A percentile compares a stretch with the other conserved stretches of the same genome.
Conservation (phyloP, 73 alveolate genomes). For the Tetrahymena elliotti region DNA sequence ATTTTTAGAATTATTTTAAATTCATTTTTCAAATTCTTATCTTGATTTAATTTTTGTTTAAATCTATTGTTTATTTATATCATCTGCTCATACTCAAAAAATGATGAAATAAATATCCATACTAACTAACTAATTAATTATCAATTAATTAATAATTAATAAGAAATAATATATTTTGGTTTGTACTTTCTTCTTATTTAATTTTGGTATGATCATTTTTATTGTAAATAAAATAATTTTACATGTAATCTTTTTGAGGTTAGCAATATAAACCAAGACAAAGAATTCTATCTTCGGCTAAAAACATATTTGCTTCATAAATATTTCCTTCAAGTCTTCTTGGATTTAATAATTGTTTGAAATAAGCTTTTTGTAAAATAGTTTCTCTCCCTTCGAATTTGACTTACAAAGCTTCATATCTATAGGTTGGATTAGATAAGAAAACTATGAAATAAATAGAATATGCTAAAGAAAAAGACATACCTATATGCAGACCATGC, state of each 20-base stretch:
- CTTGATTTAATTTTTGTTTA: neutral
- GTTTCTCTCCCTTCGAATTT: neutral
- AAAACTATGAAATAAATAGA: neutral
- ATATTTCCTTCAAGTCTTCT: slow-evolving; percentile 4
- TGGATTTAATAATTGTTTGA: slow-evolving; percentile 19
- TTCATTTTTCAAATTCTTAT: no score
- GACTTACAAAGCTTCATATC: neutral
- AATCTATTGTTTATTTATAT: no score
- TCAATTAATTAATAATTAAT: no score
- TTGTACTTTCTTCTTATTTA: no score
- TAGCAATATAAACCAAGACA: slow-evolving; percentile 34
- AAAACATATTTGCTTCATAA: slow-evolving; percentile 46
- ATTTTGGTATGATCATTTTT: no score
- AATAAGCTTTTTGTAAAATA: slow-evolving; percentile 6
- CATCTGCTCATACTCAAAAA: no score
- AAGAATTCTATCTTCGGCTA: slow-evolving; percentile 68
- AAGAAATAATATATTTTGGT: no score
- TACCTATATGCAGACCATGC: slow-evolving; percentile 51
- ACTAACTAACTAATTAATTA: no score
- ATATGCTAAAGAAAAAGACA: neutral
- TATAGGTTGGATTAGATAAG: neutral
- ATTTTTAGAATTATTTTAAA: neutral
- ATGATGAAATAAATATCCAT: no score
- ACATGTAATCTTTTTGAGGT: neutral
- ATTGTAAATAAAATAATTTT: neutral